Base-by-base conservation (phyloP, 2,329 filamentous ascomycete species). In the Basipetospora chlamydospora region DNA sequence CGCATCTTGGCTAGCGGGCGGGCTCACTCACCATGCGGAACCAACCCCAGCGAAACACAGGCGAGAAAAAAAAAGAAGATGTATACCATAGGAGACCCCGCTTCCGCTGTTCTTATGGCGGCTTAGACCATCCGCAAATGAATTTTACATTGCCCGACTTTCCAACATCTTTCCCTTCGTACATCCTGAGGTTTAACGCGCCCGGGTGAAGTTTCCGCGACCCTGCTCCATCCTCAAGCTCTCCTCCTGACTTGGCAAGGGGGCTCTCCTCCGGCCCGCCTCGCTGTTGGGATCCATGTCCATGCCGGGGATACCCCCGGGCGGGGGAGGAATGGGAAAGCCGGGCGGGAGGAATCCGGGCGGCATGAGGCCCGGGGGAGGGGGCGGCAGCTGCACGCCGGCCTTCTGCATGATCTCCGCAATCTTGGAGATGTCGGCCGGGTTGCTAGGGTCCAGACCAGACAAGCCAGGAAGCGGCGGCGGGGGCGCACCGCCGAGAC, bases 241-340 rank as follows among this genome's bases (percentile, higher is more conserved):
- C 52, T 90, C 85, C 50, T 82, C 75, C 57, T 92, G 85, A 51
- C 82, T 87, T 0, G 85, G 85, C 29, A 93, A 58, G 7, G 82
- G 84, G 5, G 70, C 82, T 42, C 80, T 67, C 13, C 74, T 59
- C 5, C 58, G 52, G 23, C 48, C 55, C 16, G 48, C 52, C 10
- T 54, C 57, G 47, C 53, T 47, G 39, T 56, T 49, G 40, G 47
- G 45, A 40, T 55, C 50, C 41, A 47, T 26, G 9, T 39, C 34
- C 9, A 32, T 37, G 11, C 22, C 22, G n/a, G 26, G 17, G 35
- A 40, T 51, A 5, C 50, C 47, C 26, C 43, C 44, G 13, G 55
- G 52, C 15, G 60, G 56, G 43, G 63, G 52, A 38, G 57, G 55
- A 32, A 56, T 49, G 1, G 51, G 47, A 32, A 66, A 56, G 2